Evolutionary conservation across 441 rosid genomes (phyloP), one percentile per base, ranked within the genome.

Genomic region (Populus hybrid): DNA sequence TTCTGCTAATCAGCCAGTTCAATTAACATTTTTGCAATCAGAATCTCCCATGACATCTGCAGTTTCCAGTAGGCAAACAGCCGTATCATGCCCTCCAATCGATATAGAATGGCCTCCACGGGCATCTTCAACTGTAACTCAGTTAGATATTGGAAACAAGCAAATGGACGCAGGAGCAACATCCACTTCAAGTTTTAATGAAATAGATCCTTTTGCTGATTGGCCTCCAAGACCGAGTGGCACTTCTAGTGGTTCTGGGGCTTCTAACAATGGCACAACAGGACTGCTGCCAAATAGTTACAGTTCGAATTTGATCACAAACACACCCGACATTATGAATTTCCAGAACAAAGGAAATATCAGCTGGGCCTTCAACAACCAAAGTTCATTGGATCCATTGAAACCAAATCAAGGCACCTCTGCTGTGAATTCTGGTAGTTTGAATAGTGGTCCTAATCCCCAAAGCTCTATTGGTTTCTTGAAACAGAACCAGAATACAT

Each of bases 21-120:
- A 83, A 33, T 53, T 83, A n/a, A 78, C 85, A n/a, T 73, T 88
- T 63, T 82, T 71, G 76, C 86, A 75, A 61, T 81, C 89, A 72
- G 88, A 86, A 71, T 69, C 88, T 36, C 85, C 89, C 14, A 31
- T 45, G 65, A 45, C 72, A 76, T 79, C 92, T 78, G 59, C 83
- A 45, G 28, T 74, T 24, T 85, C 92, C 63, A 82, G 78, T 79
- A 85, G 35, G 84, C 85, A 88, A 83, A 77, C 87, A 16, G 78
- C 87, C 1, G 75, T 83, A 73, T 82, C 92, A 71, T 91, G 94
- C 83, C 76, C 92, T 80, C 87, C 94, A 24, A 92, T 92, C 50
- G 97, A 92, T 77, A 78, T 91, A 56, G 97, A 93, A 82, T 95
- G 99, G 99, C 98, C 98, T 78, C 95, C 98, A 72, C 87, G 85